Conservation (phyloP, 2,329 filamentous ascomycete genomes). For the Colletotrichum sp. region DNA sequence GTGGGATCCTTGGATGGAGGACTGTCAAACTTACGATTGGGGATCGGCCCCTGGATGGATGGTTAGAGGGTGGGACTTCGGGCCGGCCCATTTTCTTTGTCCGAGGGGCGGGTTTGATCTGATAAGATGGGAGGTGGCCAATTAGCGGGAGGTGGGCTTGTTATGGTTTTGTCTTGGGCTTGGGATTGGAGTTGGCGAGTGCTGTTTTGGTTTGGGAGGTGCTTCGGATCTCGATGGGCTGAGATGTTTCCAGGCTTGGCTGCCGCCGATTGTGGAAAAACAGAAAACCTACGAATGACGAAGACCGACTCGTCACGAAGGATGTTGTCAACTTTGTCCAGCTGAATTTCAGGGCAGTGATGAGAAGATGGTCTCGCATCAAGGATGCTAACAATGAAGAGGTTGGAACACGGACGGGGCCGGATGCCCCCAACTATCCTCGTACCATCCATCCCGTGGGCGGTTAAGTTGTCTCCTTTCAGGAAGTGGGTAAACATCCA, state of each 20-base stretch:
- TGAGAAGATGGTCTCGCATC: no score
- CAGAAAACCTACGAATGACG: no score
- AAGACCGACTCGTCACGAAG: no score
- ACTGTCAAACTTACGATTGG: background rate
- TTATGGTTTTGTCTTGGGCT: background rate
- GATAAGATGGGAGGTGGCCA: background rate
- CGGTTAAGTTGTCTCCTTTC: background rate
- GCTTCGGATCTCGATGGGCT: no score
- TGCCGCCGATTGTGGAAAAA: no score
- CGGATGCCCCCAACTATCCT: background rate
- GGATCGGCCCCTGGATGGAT: background rate
- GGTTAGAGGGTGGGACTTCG: background rate
- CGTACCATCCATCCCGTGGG: background rate
- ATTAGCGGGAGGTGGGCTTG: background rate
- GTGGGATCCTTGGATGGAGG: background rate
- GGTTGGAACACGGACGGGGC: no score
- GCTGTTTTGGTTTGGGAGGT: no score
- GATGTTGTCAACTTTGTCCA: no score
- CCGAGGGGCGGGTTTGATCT: background rate
- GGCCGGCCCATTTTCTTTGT: background rate
- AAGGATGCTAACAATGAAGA: no score
- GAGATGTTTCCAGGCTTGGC: no score
- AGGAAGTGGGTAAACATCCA: background rate
- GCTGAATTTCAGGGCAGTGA: no score
- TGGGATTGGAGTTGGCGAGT: no score